A percentile compares a stretch with the other conserved stretches of the same genome.
Conservation (phyloP, 1,139 yeast genomes). For the Hemisphaericaspora xylanilytica region DNA sequence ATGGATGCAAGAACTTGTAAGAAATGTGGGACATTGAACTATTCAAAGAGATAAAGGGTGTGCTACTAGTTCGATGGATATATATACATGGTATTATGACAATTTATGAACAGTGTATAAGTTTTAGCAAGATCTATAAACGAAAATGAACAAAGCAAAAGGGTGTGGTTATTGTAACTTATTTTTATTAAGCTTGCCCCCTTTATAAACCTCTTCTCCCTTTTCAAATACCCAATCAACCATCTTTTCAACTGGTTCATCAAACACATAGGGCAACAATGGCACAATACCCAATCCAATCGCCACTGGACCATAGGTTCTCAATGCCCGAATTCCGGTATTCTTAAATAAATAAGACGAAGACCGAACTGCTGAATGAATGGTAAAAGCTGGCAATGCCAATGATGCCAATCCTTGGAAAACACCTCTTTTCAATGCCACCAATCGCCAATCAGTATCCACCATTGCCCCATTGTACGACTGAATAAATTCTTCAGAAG, state of each 20-base stretch:
- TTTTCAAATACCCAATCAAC: constrained; percentile 63
- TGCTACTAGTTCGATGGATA: too few species aligned
- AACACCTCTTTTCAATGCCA: constrained; percentile 65
- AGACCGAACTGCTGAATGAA: constrained; percentile 74
- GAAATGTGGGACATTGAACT: constrained; percentile 69
- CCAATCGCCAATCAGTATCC: constrained; percentile 62
- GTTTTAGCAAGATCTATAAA: background rate
- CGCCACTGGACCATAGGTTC: constrained; percentile 74
- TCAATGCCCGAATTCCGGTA: constrained; percentile 34
- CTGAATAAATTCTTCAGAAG: constrained; percentile 32
- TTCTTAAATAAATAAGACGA: constrained; percentile 59
- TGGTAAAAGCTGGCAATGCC: constrained; percentile 87
- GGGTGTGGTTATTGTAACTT: too few species aligned
- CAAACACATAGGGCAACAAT: constrained; percentile 72
- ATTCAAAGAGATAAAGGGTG: constrained; percentile 50
- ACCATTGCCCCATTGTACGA: constrained; percentile 29
- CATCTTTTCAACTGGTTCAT: constrained; percentile 76
- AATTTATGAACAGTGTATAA: background rate
- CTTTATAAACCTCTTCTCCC: constrained; percentile 42
- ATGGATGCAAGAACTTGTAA: constrained; percentile 66
- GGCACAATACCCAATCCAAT: constrained; percentile 79
- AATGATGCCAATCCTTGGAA: constrained; percentile 82
- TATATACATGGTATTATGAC: constrained; percentile 3
- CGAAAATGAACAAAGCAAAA: constrained; percentile 1
- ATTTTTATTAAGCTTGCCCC: too few species aligned